A percentile compares a stretch with the other conserved stretches of the same genome.
Conservation (phyloP, 371 early-diverging fungal species). For the Vairimorpha ceranae region DNA sequence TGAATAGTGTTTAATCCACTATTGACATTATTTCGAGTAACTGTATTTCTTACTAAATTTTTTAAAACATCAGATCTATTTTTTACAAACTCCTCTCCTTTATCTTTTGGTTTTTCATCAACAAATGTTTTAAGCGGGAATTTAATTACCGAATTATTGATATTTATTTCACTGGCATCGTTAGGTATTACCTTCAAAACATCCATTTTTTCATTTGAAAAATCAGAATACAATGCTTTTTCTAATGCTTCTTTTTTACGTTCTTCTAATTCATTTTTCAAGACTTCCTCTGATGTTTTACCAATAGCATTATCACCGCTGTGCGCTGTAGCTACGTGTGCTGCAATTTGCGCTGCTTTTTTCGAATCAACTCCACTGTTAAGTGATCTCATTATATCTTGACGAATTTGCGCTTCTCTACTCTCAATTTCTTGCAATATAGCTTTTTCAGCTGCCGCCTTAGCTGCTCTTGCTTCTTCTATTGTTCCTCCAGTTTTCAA, state of each 20-base stretch:
- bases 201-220: conserved; percentile 28
- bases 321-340: conserved; percentile 43
- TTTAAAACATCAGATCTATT: conserved; percentile 42
- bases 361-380: neutral
- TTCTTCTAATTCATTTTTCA: conserved; percentile 21
- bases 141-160: conserved; percentile 39
- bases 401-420: conserved; percentile 4
- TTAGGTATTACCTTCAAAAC: conserved; percentile 53
- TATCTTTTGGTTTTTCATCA: conserved; percentile 34
- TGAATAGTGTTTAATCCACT: conserved; percentile 55
- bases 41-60: conserved; percentile 57
- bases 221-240: neutral
- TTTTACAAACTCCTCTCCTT: conserved; percentile 52
- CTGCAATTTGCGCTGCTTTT: conserved; percentile 26
- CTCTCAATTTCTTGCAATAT: neutral
- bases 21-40: conserved; percentile 37
- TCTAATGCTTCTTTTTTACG: conserved; percentile 7
- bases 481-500: conserved; percentile 19
- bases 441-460: conserved; percentile 11
- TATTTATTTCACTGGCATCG: conserved; percentile 29
- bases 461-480: conserved; percentile 31
- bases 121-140: conserved; percentile 59
- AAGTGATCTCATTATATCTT: conserved; percentile 9
- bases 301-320: conserved; percentile 44
- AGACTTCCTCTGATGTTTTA: conserved; percentile 12